Percentiles rank a stretch among this genome's conserved stretches.
These are phyloP conservation scores for Pterulicium gracile DNA, from an alignment of 1,284 basidiomycete species.

Conservation along the genomic window DNA sequence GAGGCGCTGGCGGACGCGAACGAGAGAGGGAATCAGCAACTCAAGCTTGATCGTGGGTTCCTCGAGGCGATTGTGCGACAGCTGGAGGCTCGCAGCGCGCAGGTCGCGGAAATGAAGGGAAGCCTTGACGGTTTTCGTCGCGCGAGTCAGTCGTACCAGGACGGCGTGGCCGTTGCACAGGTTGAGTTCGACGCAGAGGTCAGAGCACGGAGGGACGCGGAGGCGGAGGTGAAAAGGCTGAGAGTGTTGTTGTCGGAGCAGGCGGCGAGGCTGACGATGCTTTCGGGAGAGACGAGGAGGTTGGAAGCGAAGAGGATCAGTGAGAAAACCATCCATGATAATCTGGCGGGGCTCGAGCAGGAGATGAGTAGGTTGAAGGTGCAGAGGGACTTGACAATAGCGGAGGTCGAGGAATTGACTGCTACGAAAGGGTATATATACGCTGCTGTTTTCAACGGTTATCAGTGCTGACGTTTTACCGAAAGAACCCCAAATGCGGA, in stretches of 20 bases:
- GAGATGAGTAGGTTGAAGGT: conserved; percentile 82
- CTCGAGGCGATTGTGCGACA: conserved; percentile 64
- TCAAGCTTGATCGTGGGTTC: conserved; percentile 68
- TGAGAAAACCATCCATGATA: conserved; percentile 70
- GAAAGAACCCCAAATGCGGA: conserved; percentile 14
- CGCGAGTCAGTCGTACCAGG: conserved; percentile 83
- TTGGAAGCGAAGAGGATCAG: conserved; percentile 74
- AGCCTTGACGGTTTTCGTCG: conserved; percentile 85
- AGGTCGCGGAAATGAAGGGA: conserved; percentile 57
- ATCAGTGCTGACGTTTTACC: neutral
- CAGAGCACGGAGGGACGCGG: conserved; percentile 78
- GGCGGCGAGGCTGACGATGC: conserved; percentile 73
- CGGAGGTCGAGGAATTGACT: conserved; percentile 87
- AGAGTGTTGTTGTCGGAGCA: conserved; percentile 84
- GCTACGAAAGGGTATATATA: conserved; percentile 51
- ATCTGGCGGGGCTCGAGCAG: conserved; percentile 70
- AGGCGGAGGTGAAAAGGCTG: conserved; percentile 82
- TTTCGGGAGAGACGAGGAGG: conserved; percentile 69
- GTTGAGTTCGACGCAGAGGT: conserved; percentile 91
- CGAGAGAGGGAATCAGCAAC: conserved; percentile 48
- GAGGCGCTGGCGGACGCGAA: conserved; percentile 56
- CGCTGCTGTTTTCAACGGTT: conserved; percentile 4
- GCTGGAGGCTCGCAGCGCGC: conserved; percentile 57
- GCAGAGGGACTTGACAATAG: conserved; percentile 85
- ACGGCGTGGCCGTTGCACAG: conserved; percentile 85